These are phyloP conservation scores for Fusarium equiseti DNA, from an alignment of 2,329 filamentous ascomycete genomes.

Conservation along the genomic window DNA sequence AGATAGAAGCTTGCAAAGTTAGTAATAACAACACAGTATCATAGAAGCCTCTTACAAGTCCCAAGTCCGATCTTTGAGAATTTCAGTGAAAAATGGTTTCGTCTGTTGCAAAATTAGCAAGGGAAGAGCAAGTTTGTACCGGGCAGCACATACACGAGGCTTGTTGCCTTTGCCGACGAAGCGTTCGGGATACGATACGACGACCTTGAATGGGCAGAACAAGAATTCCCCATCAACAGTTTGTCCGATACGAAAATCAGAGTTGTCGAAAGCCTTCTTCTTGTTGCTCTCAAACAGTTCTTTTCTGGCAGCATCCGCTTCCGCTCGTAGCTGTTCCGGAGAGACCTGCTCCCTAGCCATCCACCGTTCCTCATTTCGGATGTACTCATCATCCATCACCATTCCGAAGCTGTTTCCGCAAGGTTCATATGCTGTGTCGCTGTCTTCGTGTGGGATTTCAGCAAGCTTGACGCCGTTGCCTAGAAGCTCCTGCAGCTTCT, in stretches of 20 bases:
- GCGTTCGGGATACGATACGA: conserved; percentile 69
- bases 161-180: conserved; percentile 68
- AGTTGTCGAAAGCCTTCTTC: conserved; percentile 41
- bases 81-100: conserved; percentile 65
- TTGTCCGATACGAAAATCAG: conserved; percentile 44
- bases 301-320: conserved; percentile 11
- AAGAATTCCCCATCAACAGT: conserved; percentile 41
- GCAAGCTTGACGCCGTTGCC: conserved; percentile 38
- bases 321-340: not conserved
- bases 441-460: conserved; percentile 15
- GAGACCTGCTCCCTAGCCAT: not conserved
- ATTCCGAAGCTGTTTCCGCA: conserved; percentile 2
- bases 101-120: conserved; percentile 51
- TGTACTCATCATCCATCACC: conserved; percentile 18
- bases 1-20: conserved; percentile 72
- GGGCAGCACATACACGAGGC: conserved; percentile 56
- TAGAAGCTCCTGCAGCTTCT: conserved; percentile 39
- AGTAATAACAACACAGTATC: not conserved
- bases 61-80: conserved; percentile 75
- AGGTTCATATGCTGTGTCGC: not conserved
- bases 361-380: not conserved
- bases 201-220: conserved; percentile 65
- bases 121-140: not conserved
- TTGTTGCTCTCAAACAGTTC: conserved; percentile 16
- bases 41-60: conserved; percentile 72